A percentile compares a stretch with the other conserved stretches of the same genome.
phyloP scores from a whole-genome alignment of 768 basidiomycete species.

The Trametes sanguinea region DNA sequence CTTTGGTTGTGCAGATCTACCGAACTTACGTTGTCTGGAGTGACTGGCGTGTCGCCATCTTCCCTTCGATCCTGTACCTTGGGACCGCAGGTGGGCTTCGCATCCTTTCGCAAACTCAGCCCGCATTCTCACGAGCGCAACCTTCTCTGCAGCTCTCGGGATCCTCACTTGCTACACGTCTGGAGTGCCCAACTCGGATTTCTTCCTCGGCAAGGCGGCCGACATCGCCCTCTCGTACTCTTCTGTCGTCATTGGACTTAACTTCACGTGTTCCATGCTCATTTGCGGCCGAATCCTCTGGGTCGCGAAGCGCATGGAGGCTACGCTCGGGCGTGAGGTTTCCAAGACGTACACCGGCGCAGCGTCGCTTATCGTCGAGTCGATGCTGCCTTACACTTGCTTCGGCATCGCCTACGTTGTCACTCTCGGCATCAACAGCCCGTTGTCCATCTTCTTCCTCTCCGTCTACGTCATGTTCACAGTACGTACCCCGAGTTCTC shows the following conservation, averaged over 20 bases:
- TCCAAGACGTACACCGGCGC: slow-evolving; percentile 33
- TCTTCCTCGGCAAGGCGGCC: slow-evolving; percentile 16
- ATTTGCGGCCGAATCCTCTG: slow-evolving; percentile 20
- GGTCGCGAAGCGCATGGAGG: neutral
- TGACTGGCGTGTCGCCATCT: slow-evolving; percentile 8
- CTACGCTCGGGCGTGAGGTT: slow-evolving; percentile 4
- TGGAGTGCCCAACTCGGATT: slow-evolving; percentile 12
- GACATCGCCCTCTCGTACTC: slow-evolving; percentile 17
- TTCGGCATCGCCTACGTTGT: slow-evolving; percentile 40
- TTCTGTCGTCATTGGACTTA: slow-evolving; percentile 17
- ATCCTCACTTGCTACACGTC: slow-evolving; percentile 14
- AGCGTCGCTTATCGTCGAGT: slow-evolving; percentile 38
- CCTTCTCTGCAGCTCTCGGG: slow-evolving; percentile 11
- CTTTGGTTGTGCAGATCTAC: slow-evolving; percentile 34
- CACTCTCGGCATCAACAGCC: slow-evolving; percentile 35
- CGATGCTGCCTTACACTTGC: slow-evolving; percentile 39
- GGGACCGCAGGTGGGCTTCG: neutral
- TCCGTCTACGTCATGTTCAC: slow-evolving; percentile 43
- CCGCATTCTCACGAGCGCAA: neutral
- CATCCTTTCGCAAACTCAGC: too few species aligned
- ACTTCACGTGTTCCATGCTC: slow-evolving; percentile 15
- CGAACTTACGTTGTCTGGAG: slow-evolving; percentile 40
- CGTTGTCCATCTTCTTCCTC: slow-evolving; percentile 38
- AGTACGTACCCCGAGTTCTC: slow-evolving; percentile 28
- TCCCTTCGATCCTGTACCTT: slow-evolving; percentile 19